Evolutionary conservation across 352 stramenopile species (phyloP).

Genomic region (Globisporangium ultimum): DNA sequence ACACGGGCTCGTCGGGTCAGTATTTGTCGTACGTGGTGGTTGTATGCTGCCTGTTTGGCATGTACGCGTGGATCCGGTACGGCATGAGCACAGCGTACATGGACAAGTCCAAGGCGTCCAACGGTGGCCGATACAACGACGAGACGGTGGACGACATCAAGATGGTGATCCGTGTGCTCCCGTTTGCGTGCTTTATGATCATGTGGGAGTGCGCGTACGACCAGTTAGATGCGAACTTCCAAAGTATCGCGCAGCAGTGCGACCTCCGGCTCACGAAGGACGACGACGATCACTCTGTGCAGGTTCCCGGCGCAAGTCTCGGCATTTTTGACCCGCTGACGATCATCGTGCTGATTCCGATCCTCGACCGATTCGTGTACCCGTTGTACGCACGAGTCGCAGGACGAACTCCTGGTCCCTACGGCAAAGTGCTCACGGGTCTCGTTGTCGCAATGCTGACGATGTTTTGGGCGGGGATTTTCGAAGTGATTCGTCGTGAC

Average conservation of each 20-base stretch:
- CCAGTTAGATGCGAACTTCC: constrained; percentile 85
- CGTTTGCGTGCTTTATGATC: constrained; percentile 86
- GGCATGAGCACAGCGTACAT: constrained; percentile 79
- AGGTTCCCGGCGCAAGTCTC: constrained; percentile 74
- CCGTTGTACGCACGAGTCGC: constrained; percentile 53
- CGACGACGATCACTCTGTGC: constrained; percentile 30
- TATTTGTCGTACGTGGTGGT: constrained; percentile 77
- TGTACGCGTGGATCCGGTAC: constrained; percentile 84
- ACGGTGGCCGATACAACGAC: constrained; percentile 76
- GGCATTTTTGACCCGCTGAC: constrained; percentile 86
- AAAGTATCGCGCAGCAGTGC: constrained; percentile 84
- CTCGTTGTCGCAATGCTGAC: constrained; percentile 74
- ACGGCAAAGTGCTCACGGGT: constrained; percentile 76
- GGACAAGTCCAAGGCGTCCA: constrained; percentile 83
- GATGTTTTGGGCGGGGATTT: constrained; percentile 83
- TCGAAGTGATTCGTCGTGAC: constrained; percentile 71
- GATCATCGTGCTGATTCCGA: constrained; percentile 76
- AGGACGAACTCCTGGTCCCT: constrained; percentile 61
- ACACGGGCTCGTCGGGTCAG: constrained; percentile 44
- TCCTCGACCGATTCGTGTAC: constrained; percentile 75
- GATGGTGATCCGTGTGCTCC: constrained; percentile 79
- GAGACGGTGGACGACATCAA: constrained; percentile 85
- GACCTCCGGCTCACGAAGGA: constrained; percentile 56
- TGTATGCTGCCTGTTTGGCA: constrained; percentile 61
- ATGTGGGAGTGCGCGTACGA: constrained; percentile 88